Conservation (phyloP, 164 flowering plant species). For the Protea cynaroides region DNA sequence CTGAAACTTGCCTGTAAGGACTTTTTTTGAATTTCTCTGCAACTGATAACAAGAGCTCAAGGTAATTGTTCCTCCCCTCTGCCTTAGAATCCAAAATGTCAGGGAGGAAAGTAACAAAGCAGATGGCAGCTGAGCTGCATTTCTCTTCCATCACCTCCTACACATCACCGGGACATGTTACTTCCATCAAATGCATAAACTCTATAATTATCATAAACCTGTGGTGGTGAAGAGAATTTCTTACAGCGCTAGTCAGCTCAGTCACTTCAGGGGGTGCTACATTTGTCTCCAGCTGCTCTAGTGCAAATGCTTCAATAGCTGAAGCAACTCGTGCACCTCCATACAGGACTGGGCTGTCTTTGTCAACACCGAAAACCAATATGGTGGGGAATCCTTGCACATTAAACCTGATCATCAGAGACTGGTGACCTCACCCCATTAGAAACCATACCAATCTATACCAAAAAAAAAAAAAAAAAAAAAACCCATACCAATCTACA, state of each 20-base stretch:
- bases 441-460: background rate
- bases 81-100: slow-evolving; percentile 89
- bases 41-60: slow-evolving; percentile 6
- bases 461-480: too few relatives aligned
- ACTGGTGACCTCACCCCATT: slow-evolving; percentile 36
- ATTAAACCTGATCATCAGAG: slow-evolving; percentile 88
- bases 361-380: slow-evolving; percentile 85
- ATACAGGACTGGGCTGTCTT: slow-evolving; percentile 67
- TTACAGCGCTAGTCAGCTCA: slow-evolving; percentile 79
- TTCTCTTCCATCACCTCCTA: slow-evolving; percentile 37
- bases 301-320: slow-evolving; percentile 86
- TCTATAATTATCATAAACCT: background rate
- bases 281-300: slow-evolving; percentile 80
- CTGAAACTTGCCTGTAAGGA: slow-evolving; percentile 2
- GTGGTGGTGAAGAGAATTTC: slow-evolving; percentile 4
- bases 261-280: slow-evolving; percentile 76
- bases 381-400: slow-evolving; percentile 97
- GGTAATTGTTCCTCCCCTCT: slow-evolving; percentile 4
- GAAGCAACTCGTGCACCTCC: slow-evolving; percentile 89
- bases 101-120: slow-evolving; percentile 26
- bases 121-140: slow-evolving; percentile 1
- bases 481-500: background rate
- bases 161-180: slow-evolving; percentile 1
- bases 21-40: slow-evolving; percentile 5
- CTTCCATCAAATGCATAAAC: background rate